Evolutionary conservation across 306 rosid species (phyloP), one percentile per base, ranked within the genome.

Genomic region (Calophaca sinica): DNA sequence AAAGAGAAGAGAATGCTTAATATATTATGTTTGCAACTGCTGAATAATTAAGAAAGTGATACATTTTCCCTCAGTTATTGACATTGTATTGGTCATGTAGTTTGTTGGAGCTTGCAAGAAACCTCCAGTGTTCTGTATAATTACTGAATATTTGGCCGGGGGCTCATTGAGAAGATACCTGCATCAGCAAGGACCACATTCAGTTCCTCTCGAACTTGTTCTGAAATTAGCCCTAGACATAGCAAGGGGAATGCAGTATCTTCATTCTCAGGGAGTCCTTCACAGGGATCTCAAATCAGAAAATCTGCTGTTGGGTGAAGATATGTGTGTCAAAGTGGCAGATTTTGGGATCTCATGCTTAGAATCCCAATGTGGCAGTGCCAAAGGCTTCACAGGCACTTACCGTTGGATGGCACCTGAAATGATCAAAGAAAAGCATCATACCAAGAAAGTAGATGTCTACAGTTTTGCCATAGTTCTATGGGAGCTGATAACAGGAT

Each of bases 351-450:
- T 94, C 80, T 94, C 99, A 0, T 94, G 99, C 84, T 79, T 87
- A 68, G 99, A 94, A 79, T 87, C 96, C 20, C 96, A 94, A 72
- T 63, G 78, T 3, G 96, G 96, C 2, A 92, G 93, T 50, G 81
- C 82, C 0, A 94, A 90, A 84, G 99, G 99, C 51, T 92, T 94
- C 78, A 94, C 98, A 0, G 97, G 99, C 31, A 94, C 99, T 9
- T 94, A 94, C 79, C 93, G 99, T 31, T 94, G 99, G 99, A 94
- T 94, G 99, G 99, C 99, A 0, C 99, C 99, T 0, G 99, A 94
- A 79, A 92, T 94, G 93, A 94, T 94, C 78, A 89, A 80, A 84
- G 98, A 92, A 83, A 88, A 94, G 44, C 90, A 83, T 8, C 99
- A 94, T 66, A 90, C 96, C 0, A 94, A 92, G 79, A 94, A 94